Evolutionary conservation across 257 asterid species (phyloP), one percentile per base, ranked within the genome.

Genomic region (Salvia hispanica): DNA sequence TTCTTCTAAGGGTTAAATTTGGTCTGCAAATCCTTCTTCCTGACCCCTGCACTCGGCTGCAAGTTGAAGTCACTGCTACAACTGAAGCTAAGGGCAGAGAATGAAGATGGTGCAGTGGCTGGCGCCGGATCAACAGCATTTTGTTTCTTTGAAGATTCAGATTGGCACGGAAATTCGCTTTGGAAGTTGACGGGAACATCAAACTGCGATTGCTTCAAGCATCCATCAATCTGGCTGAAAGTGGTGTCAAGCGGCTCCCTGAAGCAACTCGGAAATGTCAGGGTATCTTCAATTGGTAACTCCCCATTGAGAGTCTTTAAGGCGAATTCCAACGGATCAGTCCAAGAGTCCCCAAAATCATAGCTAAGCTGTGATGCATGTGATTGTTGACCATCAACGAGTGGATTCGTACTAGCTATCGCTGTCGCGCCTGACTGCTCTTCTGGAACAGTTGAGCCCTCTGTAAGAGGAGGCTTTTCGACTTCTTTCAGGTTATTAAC

Each of bases 291-390:
- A 2, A 80, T 39, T 0, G 80, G 55, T 46, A 80, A 9, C 14
- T 77, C 85, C 12, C 85, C 82, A 14, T 71, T 71, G 2, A 80
- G 85, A 18, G 82, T 80, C 78, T 77, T 80, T 6, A 74, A 70
- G 0, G 85, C 80, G 2, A 80, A 80, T 28, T 80, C 80, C 39
- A 80, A 68, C 0, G 85, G 82, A 57, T 77, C 78, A 0, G 82
- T 71, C 85, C 85, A 80, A 4, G 82, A 67, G 33, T 69, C 82
- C 59, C 76, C 80, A n/a, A 80, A 77, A 36, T 75, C 77, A 3
- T 63, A 74, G 51, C 63, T 64, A 46, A 74, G 69, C 65, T 68
- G 57, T 1, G 80, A 54, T 31, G 59, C 72, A 47, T 71, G 65
- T 21, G 71, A 14, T 40, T 36, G 52, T 40, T 58, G 58, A 61